Conservation (phyloP, 2,329 filamentous ascomycete species). For the Diaporthe vexans region DNA sequence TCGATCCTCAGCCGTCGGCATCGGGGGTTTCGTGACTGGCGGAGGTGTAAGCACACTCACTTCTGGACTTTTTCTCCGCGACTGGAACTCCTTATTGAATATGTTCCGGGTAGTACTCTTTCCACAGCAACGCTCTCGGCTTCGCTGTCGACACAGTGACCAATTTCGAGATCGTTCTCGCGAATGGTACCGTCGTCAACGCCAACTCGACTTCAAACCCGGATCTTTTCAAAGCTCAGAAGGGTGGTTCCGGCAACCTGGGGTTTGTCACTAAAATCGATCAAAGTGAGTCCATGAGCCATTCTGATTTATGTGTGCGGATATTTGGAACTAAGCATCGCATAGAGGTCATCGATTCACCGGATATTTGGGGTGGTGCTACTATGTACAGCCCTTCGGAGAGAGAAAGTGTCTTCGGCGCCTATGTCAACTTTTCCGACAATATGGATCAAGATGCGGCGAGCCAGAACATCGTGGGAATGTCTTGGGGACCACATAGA, state of each 20-base stretch:
- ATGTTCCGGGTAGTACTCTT: constrained; percentile 63
- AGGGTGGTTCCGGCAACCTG: constrained; percentile 60
- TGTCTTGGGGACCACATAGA: neutral
- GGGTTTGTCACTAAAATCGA: constrained; percentile 53
- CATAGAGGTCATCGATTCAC: neutral
- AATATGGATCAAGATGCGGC: constrained; percentile 10
- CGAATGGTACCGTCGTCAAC: constrained; percentile 59
- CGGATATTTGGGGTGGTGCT: constrained; percentile 12
- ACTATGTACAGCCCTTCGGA: neutral
- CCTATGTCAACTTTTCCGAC: constrained; percentile 1
- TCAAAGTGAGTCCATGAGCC: constrained; percentile 39
- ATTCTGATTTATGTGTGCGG: neutral
- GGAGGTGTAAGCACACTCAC: constrained; percentile 11
- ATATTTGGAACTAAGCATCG: neutral
- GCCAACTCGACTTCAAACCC: constrained; percentile 53
- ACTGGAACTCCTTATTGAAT: neutral
- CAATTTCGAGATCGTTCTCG: constrained; percentile 62
- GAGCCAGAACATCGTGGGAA: constrained; percentile 13
- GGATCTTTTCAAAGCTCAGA: constrained; percentile 62
- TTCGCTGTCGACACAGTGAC: constrained; percentile 62
- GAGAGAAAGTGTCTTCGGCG: neutral
- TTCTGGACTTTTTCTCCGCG: too few species aligned
- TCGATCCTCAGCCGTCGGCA: constrained; percentile 57
- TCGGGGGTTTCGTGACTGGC: constrained; percentile 58
- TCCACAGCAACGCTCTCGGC: constrained; percentile 53